Evolutionary conservation across 2,329 filamentous ascomycete genomes (phyloP).

Genomic region (Pseudofabraea citricarpa): DNA sequence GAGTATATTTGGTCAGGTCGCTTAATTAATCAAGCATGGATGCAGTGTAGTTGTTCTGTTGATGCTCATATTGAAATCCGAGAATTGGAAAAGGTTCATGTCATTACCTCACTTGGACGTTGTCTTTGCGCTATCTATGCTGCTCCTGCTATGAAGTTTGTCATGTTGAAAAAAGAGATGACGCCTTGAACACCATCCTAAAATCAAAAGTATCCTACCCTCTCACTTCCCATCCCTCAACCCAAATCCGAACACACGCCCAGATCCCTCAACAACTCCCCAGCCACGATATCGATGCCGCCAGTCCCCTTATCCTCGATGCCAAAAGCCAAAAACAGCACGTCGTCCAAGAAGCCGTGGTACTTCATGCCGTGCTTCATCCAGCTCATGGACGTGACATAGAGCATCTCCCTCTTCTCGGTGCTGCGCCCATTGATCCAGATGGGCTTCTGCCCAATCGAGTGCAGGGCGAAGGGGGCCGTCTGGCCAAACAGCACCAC

Average conservation of each 20-base stretch:
- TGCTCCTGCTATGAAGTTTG: no score
- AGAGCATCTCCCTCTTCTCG: conserved; percentile 48
- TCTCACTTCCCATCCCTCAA: no score
- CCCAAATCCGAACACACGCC: conserved; percentile 34
- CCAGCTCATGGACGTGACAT: conserved; percentile 54
- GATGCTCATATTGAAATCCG: no score
- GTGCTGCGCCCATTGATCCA: conserved; percentile 49
- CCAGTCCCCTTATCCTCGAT: conserved; percentile 46
- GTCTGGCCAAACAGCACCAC: conserved; percentile 43
- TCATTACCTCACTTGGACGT: no score
- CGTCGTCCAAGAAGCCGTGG: conserved; percentile 52
- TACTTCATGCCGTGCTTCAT: conserved; percentile 41
- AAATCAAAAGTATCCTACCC: no score
- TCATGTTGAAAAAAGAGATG: no score
- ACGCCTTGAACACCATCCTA: no score
- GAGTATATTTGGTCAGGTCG: no score
- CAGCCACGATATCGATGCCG: conserved; percentile 46
- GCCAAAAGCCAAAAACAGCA: conserved; percentile 49
- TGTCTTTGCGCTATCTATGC: no score
- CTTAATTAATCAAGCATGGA: no score
- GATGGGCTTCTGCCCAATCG: conserved; percentile 43
- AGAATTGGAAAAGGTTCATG: no score
- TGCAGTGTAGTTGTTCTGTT: no score
- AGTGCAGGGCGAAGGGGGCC: conserved; percentile 45
- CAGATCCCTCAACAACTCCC: conserved; percentile 41